Evolutionary conservation across 2,329 filamentous ascomycete genomes (phyloP).

Genomic region (Diaporthe sp.): DNA sequence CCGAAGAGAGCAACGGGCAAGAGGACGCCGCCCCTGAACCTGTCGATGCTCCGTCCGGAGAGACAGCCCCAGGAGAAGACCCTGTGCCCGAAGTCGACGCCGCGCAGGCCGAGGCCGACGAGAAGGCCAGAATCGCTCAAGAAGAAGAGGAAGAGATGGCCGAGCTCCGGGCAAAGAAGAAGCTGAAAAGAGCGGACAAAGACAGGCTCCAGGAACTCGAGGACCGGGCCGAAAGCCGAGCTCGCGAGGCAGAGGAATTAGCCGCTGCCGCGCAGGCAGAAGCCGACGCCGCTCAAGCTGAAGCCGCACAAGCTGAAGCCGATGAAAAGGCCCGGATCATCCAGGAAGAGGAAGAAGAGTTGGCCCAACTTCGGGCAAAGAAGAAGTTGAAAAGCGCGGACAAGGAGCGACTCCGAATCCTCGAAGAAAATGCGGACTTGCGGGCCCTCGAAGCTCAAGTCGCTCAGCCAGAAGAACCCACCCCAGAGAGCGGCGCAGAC

Average conservation of each 20-base stretch:
- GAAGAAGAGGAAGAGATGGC: constrained; percentile 30
- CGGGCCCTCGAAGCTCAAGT: constrained; percentile 31
- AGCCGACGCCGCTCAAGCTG: constrained; percentile 33
- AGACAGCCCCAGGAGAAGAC: not conserved
- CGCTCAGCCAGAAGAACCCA: constrained; percentile 20
- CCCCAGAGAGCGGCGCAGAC: constrained; percentile 8
- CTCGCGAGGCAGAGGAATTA: constrained; percentile 24
- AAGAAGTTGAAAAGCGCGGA: constrained; percentile 36
- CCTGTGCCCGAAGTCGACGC: constrained; percentile 38
- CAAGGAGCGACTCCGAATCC: constrained; percentile 28
- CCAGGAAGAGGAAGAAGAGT: constrained; percentile 37
- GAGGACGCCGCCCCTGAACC: constrained; percentile 10
- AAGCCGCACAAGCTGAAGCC: constrained; percentile 44
- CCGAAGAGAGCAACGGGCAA: not conserved
- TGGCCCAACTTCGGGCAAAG: constrained; percentile 20
- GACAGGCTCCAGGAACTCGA: constrained; percentile 33
- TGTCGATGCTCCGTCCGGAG: not conserved
- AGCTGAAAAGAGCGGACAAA: constrained; percentile 20
- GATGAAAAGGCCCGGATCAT: constrained; percentile 40
- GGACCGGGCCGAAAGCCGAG: not conserved
- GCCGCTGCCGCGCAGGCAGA: constrained; percentile 21
- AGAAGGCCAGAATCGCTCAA: constrained; percentile 16
- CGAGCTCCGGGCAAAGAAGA: constrained; percentile 20
- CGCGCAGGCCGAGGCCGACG: constrained; percentile 32
- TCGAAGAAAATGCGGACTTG: constrained; percentile 35